Conservation (phyloP, 768 basidiomycete genomes). For the Pleurotus eryngii region DNA sequence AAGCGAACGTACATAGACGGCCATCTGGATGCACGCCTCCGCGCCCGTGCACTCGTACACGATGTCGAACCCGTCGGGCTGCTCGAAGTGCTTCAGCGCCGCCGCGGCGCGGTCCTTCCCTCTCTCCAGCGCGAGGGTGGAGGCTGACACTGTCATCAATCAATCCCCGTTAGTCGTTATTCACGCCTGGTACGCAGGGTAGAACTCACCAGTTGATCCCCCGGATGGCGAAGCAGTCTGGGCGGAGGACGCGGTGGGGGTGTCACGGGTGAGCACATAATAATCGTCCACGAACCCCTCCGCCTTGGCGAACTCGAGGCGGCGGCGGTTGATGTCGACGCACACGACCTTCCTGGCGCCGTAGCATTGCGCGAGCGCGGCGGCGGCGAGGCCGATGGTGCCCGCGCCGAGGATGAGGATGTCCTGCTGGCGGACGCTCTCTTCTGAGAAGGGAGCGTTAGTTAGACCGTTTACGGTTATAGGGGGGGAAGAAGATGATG, state of each 20-base stretch:
- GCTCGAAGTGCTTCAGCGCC: slow-evolving; percentile 53
- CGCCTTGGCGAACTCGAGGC: slow-evolving; percentile 72
- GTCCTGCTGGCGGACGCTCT: slow-evolving; percentile 57
- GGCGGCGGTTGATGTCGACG: slow-evolving; percentile 79
- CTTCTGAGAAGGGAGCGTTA: too few species aligned
- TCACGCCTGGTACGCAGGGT: too few species aligned
- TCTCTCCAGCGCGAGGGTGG: slow-evolving; percentile 52
- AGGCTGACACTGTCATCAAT: slow-evolving; percentile 42
- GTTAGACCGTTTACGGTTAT: too few species aligned
- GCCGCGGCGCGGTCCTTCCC: slow-evolving; percentile 56
- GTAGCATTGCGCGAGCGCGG: slow-evolving; percentile 67
- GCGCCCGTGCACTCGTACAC: slow-evolving; percentile 97
- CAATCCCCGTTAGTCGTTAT: too few species aligned
- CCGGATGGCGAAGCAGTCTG: too few species aligned
- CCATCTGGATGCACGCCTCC: slow-evolving; percentile 88
- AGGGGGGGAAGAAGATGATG: slow-evolving; percentile 87
- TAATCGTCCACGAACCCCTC: slow-evolving; percentile 74
- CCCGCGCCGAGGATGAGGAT: slow-evolving; percentile 92
- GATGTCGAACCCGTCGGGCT: slow-evolving; percentile 81
- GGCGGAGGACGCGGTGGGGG: slow-evolving; percentile 26
- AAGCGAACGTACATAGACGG: slow-evolving; percentile 81
- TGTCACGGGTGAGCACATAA: slow-evolving; percentile 56
- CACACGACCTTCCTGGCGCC: slow-evolving; percentile 75
- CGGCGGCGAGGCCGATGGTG: slow-evolving; percentile 89
- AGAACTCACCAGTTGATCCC: too few species aligned